Evolutionary conservation across 2,329 filamentous ascomycete species (phyloP).

Genomic region (Camptophora hylomeconis): DNA sequence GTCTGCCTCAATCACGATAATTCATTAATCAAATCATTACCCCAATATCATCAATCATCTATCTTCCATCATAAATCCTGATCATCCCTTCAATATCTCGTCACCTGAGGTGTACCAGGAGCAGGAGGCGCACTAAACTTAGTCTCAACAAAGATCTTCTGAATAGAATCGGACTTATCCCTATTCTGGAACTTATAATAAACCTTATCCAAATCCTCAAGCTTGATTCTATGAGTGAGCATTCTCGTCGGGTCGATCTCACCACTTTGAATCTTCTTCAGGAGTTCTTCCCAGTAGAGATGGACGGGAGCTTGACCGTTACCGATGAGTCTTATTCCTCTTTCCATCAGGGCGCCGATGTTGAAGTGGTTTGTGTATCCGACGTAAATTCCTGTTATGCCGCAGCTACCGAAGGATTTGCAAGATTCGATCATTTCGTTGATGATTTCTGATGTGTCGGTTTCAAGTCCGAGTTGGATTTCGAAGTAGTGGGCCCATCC

Average conservation of each 20-base stretch:
- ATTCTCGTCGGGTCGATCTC: constrained; percentile 66
- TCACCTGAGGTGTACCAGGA: constrained; percentile 38
- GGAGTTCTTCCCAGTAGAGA: constrained; percentile 69
- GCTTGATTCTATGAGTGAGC: constrained; percentile 62
- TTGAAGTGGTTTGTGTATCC: constrained; percentile 68
- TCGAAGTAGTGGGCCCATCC: constrained; percentile 49
- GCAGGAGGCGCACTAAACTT: constrained; percentile 41
- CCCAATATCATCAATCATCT: no score
- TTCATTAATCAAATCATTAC: no score
- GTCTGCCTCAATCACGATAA: no score
- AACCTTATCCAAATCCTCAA: constrained; percentile 59
- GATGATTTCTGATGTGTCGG: constrained; percentile 58
- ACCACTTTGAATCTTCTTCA: constrained; percentile 52
- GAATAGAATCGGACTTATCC: constrained; percentile 53
- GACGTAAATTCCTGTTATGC: constrained; percentile 61
- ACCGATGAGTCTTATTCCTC: constrained; percentile 65
- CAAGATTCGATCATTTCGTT: constrained; percentile 43
- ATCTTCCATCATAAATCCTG: no score
- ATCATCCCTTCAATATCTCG: no score
- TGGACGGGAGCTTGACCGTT: constrained; percentile 63
- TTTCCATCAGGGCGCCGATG: constrained; percentile 73
- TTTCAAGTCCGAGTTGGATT: constrained; percentile 56
- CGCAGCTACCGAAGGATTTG: constrained; percentile 49
- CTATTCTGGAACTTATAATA: constrained; percentile 48
- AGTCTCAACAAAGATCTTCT: constrained; percentile 63